These are phyloP conservation scores for Puccinia hordei DNA, from an alignment of 1,284 basidiomycete species.

Conservation along the genomic window DNA sequence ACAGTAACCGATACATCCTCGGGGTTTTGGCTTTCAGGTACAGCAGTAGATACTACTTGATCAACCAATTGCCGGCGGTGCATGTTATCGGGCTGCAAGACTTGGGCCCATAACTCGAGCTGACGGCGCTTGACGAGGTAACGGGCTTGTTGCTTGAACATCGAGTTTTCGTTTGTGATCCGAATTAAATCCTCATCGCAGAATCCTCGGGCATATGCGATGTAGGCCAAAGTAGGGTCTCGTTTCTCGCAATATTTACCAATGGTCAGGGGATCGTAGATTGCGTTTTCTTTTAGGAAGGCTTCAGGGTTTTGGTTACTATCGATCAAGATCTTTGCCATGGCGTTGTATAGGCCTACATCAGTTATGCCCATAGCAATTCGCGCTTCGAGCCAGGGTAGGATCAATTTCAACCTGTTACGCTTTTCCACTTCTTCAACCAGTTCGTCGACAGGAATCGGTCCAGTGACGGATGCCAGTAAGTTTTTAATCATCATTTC, in stretches of 20 bases:
- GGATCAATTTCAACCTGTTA: slow-evolving; percentile 92
- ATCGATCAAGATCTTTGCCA: slow-evolving; percentile 98
- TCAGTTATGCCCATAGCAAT: slow-evolving; percentile 92
- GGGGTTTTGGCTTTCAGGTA: slow-evolving; percentile 96
- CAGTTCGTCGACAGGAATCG: slow-evolving; percentile 96
- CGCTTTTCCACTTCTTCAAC: slow-evolving; percentile 96
- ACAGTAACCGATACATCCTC: slow-evolving; percentile 98
- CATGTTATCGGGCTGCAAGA: slow-evolving; percentile 84
- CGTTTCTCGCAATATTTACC: slow-evolving; percentile 99
- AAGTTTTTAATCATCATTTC: slow-evolving; percentile 93
- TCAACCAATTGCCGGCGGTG: slow-evolving; percentile 93
- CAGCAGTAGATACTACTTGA: slow-evolving; percentile 89
- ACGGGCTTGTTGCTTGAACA: slow-evolving; percentile 99
- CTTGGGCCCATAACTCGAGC: slow-evolving; percentile 94
- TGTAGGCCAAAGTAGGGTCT: slow-evolving; percentile 97
- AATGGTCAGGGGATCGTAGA: slow-evolving; percentile 93
- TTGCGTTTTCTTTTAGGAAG: slow-evolving; percentile 98
- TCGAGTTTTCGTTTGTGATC: slow-evolving; percentile 98
- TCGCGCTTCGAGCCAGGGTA: slow-evolving; percentile 93
- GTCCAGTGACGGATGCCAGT: slow-evolving; percentile 88
- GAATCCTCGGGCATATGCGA: slow-evolving; percentile 98
- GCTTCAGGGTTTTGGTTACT: slow-evolving; percentile 97
- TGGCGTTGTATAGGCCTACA: slow-evolving; percentile 88
- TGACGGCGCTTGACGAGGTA: slow-evolving; percentile 97
- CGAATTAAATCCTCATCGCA: slow-evolving; percentile 97